Percentiles rank a stretch among this genome's conserved stretches.
Conservation (phyloP, 2,329 filamentous ascomycete species). For the Aspergillus sp. region DNA sequence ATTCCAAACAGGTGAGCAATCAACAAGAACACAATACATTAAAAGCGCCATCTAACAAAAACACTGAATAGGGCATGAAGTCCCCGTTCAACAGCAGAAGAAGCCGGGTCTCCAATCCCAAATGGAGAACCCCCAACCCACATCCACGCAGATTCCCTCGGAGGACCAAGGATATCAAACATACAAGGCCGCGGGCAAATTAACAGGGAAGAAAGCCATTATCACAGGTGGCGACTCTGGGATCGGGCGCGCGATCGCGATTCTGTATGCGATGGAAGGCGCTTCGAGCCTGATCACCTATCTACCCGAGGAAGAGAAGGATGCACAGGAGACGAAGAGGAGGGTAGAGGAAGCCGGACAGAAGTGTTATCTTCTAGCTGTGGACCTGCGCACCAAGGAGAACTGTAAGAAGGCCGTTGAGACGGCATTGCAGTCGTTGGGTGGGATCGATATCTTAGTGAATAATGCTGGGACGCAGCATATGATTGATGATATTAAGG, state of each 20-base stretch:
- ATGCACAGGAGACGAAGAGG: slow-evolving; percentile 72
- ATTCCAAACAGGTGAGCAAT: slow-evolving; percentile 31
- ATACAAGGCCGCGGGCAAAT: slow-evolving; percentile 75
- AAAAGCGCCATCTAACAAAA: neutral
- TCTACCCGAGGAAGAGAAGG: slow-evolving; percentile 71
- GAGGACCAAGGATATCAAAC: slow-evolving; percentile 66
- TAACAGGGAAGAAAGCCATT: slow-evolving; percentile 71
- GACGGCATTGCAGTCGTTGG: slow-evolving; percentile 64
- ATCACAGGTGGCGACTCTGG: slow-evolving; percentile 81
- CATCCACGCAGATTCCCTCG: slow-evolving; percentile 66
- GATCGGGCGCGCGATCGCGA: slow-evolving; percentile 72
- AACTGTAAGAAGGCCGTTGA: slow-evolving; percentile 72
- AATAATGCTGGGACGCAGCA: slow-evolving; percentile 75
- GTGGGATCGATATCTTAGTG: slow-evolving; percentile 65
- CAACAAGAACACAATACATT: neutral
- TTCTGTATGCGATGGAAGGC: slow-evolving; percentile 79
- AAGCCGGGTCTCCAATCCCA: slow-evolving; percentile 55
- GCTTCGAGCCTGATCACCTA: slow-evolving; percentile 73
- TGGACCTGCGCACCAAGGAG: slow-evolving; percentile 63
- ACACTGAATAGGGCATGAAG: slow-evolving; percentile 45
- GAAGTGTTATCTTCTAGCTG: slow-evolving; percentile 63
- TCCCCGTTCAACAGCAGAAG: slow-evolving; percentile 54
- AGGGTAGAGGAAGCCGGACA: slow-evolving; percentile 66
- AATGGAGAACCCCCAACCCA: slow-evolving; percentile 58
- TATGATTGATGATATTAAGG: slow-evolving; percentile 69